Evolutionary conservation across 768 basidiomycete genomes (phyloP).

Genomic region (Rubroboletus satanas): DNA sequence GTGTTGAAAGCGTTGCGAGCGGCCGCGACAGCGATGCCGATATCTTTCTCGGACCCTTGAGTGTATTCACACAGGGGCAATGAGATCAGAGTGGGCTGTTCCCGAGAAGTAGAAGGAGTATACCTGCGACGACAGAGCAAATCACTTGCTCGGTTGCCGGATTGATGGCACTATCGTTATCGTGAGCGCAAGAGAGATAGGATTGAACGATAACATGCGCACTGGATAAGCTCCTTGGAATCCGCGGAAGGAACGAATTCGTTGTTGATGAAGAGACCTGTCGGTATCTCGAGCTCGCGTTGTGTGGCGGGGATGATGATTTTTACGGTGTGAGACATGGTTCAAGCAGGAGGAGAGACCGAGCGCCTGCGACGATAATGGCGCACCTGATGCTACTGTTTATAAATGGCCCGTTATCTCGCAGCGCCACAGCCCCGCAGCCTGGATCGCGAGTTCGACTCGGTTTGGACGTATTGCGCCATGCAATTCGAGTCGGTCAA

Average conservation of each 20-base stretch:
- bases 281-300: conserved; percentile 60
- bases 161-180: conserved; percentile 57
- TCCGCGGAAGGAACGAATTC: conserved; percentile 79
- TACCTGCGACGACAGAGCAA: conserved; percentile 64
- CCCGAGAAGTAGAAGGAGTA: not conserved
- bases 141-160: conserved; percentile 77
- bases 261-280: conserved; percentile 90
- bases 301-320: conserved; percentile 40
- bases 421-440: conserved; percentile 10
- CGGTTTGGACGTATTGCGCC: not conserved
- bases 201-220: conserved; percentile 23
- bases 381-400: not conserved
- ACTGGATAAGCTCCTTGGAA: conserved; percentile 63
- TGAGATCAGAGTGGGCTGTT: not conserved
- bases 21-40: conserved; percentile 79
- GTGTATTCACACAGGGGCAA: not conserved
- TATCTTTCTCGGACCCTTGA: conserved; percentile 66
- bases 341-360: conserved; percentile 11
- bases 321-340: conserved; percentile 45
- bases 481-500: not conserved
- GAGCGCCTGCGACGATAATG: not conserved
- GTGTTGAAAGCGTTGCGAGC: conserved; percentile 81
- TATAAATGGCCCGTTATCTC: conserved; percentile 11
- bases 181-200: conserved; percentile 13
- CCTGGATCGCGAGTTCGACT: not conserved